Evolutionary conservation across 139 green algal species (phyloP), one percentile per base, ranked within the genome.

Genomic region (Closterium sp.): DNA sequence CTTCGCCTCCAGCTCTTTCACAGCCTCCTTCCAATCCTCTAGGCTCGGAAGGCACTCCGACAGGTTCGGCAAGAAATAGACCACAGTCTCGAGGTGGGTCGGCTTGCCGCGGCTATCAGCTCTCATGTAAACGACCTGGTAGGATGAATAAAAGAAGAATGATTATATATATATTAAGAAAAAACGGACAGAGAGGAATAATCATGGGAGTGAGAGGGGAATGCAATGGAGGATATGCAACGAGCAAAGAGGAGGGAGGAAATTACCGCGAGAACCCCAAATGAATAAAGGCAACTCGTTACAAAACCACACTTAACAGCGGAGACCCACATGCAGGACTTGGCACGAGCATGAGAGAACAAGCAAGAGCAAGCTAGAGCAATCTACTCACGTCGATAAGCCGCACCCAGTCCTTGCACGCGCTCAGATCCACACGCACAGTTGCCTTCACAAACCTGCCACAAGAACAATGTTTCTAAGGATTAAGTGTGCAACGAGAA

Each of bases 71-170:
- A 93, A 31, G 84, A 93, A 90, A 24, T 93, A 89, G n/a, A 93
- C 88, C 19, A 24, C 93, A 29, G 93, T 70, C 70, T 93, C 91
- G 1, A 29, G n/a, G 17, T 93, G 89, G 24, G 34, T 91, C 7
- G 70, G n/a, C 10, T 30, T 38, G 31, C 31, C 88, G 84, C 93
- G 10, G 24, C 73, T 30, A 73, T 32, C 87, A 89, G 84, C 19
- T 28, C 91, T 6, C 91, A 93, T 89, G 45, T 93, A 93, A 94
- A 93, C 24, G 9, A 93, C 70, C 91, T 93, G 91, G 24, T 27
- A 24, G 4, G 62, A 27, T n/a, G n/a, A 27, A 13, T 22, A 79
- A 13, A 24, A 79, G 19, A 5, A 24, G 5, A 5, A 5, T n/a
- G n/a, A n/a, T n/a, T n/a, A n/a, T n/a, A n/a, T n/a, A n/a, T n/a